Base-by-base conservation (phyloP, 257 asterid genomes). In the Solanum clarkiae region DNA sequence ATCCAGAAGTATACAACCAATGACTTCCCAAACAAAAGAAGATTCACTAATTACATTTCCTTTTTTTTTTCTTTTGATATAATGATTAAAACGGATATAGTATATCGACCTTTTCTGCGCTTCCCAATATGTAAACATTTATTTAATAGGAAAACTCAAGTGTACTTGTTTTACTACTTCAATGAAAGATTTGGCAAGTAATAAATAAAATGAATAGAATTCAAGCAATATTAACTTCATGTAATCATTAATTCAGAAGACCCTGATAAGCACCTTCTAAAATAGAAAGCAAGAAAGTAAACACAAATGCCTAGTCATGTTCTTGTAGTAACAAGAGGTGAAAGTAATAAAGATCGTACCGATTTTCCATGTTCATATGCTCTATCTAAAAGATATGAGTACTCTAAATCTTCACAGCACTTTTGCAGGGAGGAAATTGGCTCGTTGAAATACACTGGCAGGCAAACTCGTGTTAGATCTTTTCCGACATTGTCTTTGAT, bases 401-500 rank as follows among this genome's bases (percentile, higher is more conserved):
- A 96, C 90, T 96, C 99, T 57, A 96, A 89, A 86, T 96, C 98
- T 89, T 96, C 99, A 51, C 91, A 94, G 87, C 98, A 93, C 82
- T 94, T 96, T 85, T 96, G 99, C 86, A 96, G 90, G 68, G 99
- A 91, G 15, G 99, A 96, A 59, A 94, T 84, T 8, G 99, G 99
- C 91, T 96, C 99, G 24, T 96, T 96, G 85, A 96, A 96, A 88
- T 91, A 96, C 70, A 96, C 99, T 22, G 99, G 99, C 71, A 96
- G 95, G 87, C 99, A 96, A 60, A 96, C 98, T 85, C 95, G 88
- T 14, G 98, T 92, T 86, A 96, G 90, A 88, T 96, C 99, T 89
- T 96, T 96, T 56, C 99, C 99, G 20, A 96, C 96, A 90, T 94
- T 96, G 88, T 94, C 99, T 90, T 96, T 96, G 90, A 96, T 94